These are phyloP conservation scores for Boletus fagicola DNA, from an alignment of 768 basidiomycete species.

Conservation along the genomic window DNA sequence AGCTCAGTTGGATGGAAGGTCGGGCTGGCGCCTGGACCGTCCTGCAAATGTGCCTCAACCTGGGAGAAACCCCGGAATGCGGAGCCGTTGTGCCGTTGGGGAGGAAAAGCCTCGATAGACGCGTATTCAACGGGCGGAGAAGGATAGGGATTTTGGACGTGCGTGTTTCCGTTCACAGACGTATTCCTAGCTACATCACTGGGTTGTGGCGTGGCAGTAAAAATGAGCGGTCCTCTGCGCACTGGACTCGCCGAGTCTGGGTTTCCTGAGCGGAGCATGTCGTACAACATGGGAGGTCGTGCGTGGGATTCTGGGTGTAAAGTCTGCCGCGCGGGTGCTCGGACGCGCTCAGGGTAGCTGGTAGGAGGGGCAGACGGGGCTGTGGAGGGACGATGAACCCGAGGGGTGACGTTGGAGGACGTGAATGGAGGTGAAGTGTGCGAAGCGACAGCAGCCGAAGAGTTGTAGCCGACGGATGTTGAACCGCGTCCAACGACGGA, in stretches of 20 bases:
- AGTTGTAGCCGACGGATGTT: slow-evolving; percentile 2
- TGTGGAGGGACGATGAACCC: slow-evolving; percentile 12
- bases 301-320: slow-evolving; percentile 3
- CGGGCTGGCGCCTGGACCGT: neutral
- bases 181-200: neutral
- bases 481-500: neutral
- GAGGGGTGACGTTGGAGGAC: slow-evolving; percentile 2
- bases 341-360: slow-evolving; percentile 18
- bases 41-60: neutral
- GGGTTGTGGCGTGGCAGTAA: slow-evolving; percentile 40
- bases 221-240: slow-evolving; percentile 60
- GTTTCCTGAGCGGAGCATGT: slow-evolving; percentile 21
- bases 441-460: neutral
- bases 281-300: slow-evolving; percentile 18
- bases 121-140: slow-evolving; percentile 29
- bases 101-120: slow-evolving; percentile 5
- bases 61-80: neutral
- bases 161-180: neutral
- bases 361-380: slow-evolving; percentile 16
- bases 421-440: slow-evolving; percentile 13
- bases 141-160: slow-evolving; percentile 21
- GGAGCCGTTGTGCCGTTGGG: slow-evolving; percentile 2
- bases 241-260: slow-evolving; percentile 18
- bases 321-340: slow-evolving; percentile 4
- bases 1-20: slow-evolving; percentile 13